Evolutionary conservation across 2,329 filamentous ascomycete species (phyloP).

Genomic region (Malbranchea zuffiana): DNA sequence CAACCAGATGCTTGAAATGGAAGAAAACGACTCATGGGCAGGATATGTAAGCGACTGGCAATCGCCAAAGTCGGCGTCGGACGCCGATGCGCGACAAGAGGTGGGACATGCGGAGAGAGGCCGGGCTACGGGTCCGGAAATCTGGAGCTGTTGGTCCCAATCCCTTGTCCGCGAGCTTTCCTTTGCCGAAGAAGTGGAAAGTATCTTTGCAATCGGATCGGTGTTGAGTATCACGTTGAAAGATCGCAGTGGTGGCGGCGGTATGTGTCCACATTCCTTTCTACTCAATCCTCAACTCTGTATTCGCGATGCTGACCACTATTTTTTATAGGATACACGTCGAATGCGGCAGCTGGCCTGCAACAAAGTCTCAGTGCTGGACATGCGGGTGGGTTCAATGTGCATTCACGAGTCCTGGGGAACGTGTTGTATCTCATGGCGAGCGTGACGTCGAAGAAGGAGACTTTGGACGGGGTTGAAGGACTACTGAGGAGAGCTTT

Average conservation of each 20-base stretch:
- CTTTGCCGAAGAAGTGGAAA: slow-evolving; percentile 44
- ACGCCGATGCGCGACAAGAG: not conserved
- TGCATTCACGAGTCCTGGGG: slow-evolving; percentile 50
- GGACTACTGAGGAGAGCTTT: slow-evolving; percentile 29
- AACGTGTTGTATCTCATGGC: slow-evolving; percentile 54
- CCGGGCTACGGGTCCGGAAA: slow-evolving; percentile 11
- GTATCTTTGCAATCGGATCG: slow-evolving; percentile 62
- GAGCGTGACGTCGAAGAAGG: slow-evolving; percentile 40
- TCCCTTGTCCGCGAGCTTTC: slow-evolving; percentile 51
- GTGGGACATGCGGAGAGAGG: not conserved
- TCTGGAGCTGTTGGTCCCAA: slow-evolving; percentile 63
- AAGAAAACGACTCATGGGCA: slow-evolving; percentile 47
- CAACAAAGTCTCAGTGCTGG: slow-evolving; percentile 40
- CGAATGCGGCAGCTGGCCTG: slow-evolving; percentile 43
- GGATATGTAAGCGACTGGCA: slow-evolving; percentile 43
- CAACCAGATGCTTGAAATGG: slow-evolving; percentile 48
- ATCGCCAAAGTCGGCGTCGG: slow-evolving; percentile 3
- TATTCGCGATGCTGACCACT: not conserved
- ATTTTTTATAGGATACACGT: slow-evolving; percentile 41
- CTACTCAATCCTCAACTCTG: slow-evolving; percentile 1
- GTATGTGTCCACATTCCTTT: slow-evolving; percentile 22
- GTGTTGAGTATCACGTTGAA: slow-evolving; percentile 56
- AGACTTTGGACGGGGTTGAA: slow-evolving; percentile 34
- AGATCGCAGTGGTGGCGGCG: slow-evolving; percentile 37
- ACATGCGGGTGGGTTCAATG: slow-evolving; percentile 31